Evolutionary conservation across 352 stramenopile genomes (phyloP).

Genomic region (Thalassiosira sp.): DNA sequence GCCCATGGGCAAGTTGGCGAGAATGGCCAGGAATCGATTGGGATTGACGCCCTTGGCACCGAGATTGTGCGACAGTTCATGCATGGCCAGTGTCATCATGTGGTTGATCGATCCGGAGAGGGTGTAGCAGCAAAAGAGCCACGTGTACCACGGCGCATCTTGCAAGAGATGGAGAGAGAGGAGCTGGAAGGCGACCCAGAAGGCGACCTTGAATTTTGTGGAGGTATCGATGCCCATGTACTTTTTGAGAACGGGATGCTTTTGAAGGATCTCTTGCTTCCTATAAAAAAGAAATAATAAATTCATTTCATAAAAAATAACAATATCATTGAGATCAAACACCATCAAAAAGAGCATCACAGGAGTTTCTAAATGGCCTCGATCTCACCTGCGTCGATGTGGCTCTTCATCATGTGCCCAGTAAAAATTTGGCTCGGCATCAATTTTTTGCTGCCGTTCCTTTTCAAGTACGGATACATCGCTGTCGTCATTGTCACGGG

Average conservation of each 20-base stretch:
- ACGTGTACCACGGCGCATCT: conserved; percentile 80
- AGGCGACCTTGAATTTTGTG: conserved; percentile 87
- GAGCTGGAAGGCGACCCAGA: conserved; percentile 86
- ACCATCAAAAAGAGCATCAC: conserved; percentile 81
- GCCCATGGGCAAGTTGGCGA: conserved; percentile 92
- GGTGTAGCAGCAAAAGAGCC: conserved; percentile 84
- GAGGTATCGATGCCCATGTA: conserved; percentile 85
- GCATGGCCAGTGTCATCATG: conserved; percentile 93
- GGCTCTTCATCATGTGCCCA: conserved; percentile 87
- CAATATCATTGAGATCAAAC: background rate
- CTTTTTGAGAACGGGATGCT: conserved; percentile 89
- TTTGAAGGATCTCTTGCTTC: conserved; percentile 60
- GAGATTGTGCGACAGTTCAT: conserved; percentile 96
- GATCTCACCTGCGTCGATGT: conserved; percentile 85
- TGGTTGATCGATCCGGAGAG: conserved; percentile 92
- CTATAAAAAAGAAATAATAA: background rate
- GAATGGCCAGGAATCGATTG: conserved; percentile 90
- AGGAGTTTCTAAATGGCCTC: no score
- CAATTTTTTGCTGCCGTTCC: conserved; percentile 39
- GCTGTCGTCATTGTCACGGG: background rate
- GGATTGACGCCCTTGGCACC: conserved; percentile 89
- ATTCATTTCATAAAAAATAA: background rate
- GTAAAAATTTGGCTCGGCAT: conserved; percentile 82
- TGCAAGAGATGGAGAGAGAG: conserved; percentile 83
- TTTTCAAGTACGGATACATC: conserved; percentile 29